phyloP scores from a whole-genome alignment of 257 asterid species.

The Rauvolfia tetraphylla region DNA sequence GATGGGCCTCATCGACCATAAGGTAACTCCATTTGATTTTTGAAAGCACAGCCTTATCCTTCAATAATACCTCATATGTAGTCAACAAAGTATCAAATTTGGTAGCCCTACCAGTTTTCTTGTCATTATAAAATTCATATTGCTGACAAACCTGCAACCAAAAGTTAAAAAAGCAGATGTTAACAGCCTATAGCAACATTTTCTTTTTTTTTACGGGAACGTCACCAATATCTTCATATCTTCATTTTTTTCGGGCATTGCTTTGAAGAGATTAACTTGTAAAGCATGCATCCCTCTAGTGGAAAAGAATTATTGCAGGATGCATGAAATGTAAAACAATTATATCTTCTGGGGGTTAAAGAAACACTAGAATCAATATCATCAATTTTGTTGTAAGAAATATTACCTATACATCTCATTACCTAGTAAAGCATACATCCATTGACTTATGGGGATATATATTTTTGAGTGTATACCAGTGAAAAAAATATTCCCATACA shows the following conservation, averaged over 20 bases:
- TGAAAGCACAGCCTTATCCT: conserved; percentile 87
- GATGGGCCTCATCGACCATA: conserved; percentile 99
- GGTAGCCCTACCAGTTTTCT: conserved; percentile 60
- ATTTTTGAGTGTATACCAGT: neutral
- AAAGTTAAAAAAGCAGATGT: conserved; percentile 9
- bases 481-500: neutral
- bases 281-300: neutral
- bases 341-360: neutral
- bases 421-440: neutral
- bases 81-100: conserved; percentile 88
- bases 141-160: conserved; percentile 89
- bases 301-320: neutral
- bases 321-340: neutral
- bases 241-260: neutral
- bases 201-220: too few relatives aligned
- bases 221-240: neutral
- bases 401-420: too few relatives aligned
- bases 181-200: neutral
- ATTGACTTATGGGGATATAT: neutral
- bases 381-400: neutral
- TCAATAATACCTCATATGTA: conserved; percentile 89
- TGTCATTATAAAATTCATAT: conserved; percentile 79
- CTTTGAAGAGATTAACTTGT: neutral
- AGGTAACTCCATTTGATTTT: conserved; percentile 96
- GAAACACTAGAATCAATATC: neutral